A percentile compares a stretch with the other conserved stretches of the same genome.
These are phyloP conservation scores for Heliocybe sulcata DNA, from an alignment of 1,284 basidiomycete genomes.

Conservation along the genomic window DNA sequence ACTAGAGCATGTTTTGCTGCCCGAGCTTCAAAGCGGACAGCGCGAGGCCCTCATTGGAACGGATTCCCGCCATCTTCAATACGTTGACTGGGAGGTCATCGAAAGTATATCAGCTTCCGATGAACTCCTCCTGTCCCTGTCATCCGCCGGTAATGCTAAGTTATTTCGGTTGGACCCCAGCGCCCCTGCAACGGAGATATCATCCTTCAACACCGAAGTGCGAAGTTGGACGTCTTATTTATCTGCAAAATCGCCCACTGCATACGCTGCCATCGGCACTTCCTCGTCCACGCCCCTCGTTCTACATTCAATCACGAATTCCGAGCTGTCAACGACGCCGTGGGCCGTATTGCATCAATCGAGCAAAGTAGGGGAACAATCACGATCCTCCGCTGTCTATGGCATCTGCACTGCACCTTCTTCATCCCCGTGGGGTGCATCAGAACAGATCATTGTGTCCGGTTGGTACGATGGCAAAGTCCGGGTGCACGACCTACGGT, in stretches of 20 bases:
- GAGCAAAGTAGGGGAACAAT: slow-evolving; percentile 15
- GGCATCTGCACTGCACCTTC: slow-evolving; percentile 53
- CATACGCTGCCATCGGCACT: slow-evolving; percentile 64
- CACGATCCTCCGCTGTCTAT: slow-evolving; percentile 55
- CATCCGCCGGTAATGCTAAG: slow-evolving; percentile 42
- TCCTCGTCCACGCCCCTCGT: slow-evolving; percentile 50
- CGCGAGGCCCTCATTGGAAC: slow-evolving; percentile 12
- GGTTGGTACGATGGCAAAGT: slow-evolving; percentile 76
- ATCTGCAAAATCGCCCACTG: slow-evolving; percentile 35
- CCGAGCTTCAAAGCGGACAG: slow-evolving; percentile 13
- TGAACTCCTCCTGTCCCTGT: slow-evolving; percentile 44
- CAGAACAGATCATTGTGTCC: slow-evolving; percentile 65
- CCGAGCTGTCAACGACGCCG: slow-evolving; percentile 36
- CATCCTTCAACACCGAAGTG: slow-evolving; percentile 32
- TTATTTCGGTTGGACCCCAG: slow-evolving; percentile 27
- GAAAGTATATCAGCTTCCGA: slow-evolving; percentile 45
- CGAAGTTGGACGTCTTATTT: slow-evolving; percentile 60
- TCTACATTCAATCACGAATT: slow-evolving; percentile 44
- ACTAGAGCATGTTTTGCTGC: slow-evolving; percentile 39
- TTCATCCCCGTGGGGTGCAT: slow-evolving; percentile 55
- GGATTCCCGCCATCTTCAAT: slow-evolving; percentile 13
- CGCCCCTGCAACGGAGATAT: slow-evolving; percentile 13
- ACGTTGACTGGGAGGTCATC: slow-evolving; percentile 37
- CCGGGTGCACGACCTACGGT: slow-evolving; percentile 64
- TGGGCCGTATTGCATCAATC: slow-evolving; percentile 36